Base-by-base conservation (phyloP, 495 filamentous ascomycete genomes). In the Penicillium waksmanii region DNA sequence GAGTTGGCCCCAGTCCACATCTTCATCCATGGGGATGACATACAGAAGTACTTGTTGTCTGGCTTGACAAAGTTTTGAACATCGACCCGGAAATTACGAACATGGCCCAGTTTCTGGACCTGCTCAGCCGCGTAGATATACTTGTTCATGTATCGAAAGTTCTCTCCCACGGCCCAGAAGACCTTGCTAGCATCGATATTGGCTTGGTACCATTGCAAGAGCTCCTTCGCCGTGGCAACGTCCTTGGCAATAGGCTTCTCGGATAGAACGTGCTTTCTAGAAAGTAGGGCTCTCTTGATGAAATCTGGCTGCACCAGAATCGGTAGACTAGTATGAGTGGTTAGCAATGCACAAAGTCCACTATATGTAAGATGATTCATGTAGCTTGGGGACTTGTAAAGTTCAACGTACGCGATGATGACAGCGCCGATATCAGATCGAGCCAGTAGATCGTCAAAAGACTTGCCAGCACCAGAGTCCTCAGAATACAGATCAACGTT, bases 171-270 rank as follows among this genome's bases (percentile, higher is more conserved):
- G 18, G 76, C 79, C 76, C 89, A 88, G 53, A 79, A 72, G 0
- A 80, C 76, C 55, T 81, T 81, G 27, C 58, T 69, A 15, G 67
- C 61, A 52, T 80, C 73, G 34, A 82, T 79, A 12, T 80, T 77
- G 38, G 73, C 63, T 51, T 80, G 70, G 63, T 88, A 90, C 79
- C 84, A 90, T 8, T 77, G 52, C 40, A 91, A 68, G 33, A 95
- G 79, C 31, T 85, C 78, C 38, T 78, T 76, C 9, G 87, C 91
- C 0, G 83, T 76, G 3, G 78, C 75, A 18, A 91, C 63, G 66
- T 91, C 85, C 63, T 82, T 81, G 1, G 90, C 89, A 40, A 94
- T 84, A 17, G 91, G 91, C 70, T 95, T 96, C 72, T 96, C 91
- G n/a, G 87, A 87, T 0, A 94, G 73, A 6, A 94, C 91, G 71